Evolutionary conservation across 176 grass and related monocot genomes (phyloP), one percentile per base, ranked within the genome.

Genomic region (Paspalum notatum): DNA sequence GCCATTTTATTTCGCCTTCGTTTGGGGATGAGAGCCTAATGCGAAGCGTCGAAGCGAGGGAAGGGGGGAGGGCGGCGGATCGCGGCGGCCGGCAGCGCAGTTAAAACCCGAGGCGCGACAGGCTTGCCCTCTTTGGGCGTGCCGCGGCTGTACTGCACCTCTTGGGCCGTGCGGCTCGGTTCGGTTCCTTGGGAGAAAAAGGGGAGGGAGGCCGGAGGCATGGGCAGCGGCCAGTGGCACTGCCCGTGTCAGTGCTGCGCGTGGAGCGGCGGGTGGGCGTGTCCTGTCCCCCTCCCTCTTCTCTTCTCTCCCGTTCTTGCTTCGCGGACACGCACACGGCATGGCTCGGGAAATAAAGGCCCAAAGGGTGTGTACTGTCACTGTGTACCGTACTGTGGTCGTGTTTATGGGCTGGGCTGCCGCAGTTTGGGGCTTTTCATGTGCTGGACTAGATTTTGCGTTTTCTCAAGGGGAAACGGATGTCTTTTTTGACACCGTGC

Each of bases 31-130:
- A 42, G 86, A 78, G 80, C 85, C 79, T 71, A 45, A 53, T 11
- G 64, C 32, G 51, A 16, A 27, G n/a, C n/a, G 9, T 1, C 21
- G 21, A 8, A 11, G 17, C n/a, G 18, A 1, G 6, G 2, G 6
- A n/a, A n/a, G 9, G 9, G 3, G 32, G 32, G 32, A 32, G 32
- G 53, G 17, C 48, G 32, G 74, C 42, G 74, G 22, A 49, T 72
- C 80, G 37, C 77, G 76, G 42, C 61, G 42, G 59, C 75, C 77
- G 76, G 42, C 61, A 49, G 59, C 75, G 81, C 81, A 39, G 27
- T 54, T 65, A 69, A 84, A 84, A 68, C 72, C 87, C 68, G 74
- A 74, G 75, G 81, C 68, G 37, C 60, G 81, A 68, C 87, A 84
- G 55, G 38, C 7, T 62, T 88, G 82, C 53, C 82, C 54, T 69